These are phyloP conservation scores for Sphagnum fallax DNA, from an alignment of 228 moss, liverwort and hornwort genomes.

Conservation along the genomic window DNA sequence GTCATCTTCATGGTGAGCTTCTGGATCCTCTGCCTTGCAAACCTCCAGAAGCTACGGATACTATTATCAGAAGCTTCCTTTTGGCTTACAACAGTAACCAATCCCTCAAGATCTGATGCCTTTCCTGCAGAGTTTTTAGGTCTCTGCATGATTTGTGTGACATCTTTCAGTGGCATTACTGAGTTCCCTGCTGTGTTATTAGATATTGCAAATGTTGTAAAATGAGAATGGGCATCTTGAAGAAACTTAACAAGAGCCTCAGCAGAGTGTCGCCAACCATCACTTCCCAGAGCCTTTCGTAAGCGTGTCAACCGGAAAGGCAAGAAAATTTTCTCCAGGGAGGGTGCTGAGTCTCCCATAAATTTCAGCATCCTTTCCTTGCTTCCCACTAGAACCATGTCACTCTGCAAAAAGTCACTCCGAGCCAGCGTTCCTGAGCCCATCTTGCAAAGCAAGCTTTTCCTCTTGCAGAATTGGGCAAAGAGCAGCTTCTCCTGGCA, in stretches of 20 bases:
- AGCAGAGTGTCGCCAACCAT: constrained; percentile 14
- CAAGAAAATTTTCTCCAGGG: constrained; percentile 14
- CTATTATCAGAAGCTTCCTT: not conserved
- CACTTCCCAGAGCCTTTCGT: constrained; percentile 3
- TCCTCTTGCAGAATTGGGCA: constrained; percentile 4
- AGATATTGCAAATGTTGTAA: not conserved
- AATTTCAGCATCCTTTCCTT: constrained; percentile 1
- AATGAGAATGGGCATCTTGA: constrained; percentile 1
- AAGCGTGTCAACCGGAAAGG: constrained; percentile 13
- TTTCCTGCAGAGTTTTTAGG: too few species aligned
- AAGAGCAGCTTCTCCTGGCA: constrained; percentile 8
- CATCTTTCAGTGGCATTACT: not conserved
- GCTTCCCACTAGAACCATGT: constrained; percentile 16
- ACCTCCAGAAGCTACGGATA: not conserved
- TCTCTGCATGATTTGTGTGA: too few species aligned
- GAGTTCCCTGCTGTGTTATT: not conserved
- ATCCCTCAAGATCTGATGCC: too few species aligned
- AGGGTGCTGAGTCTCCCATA: not conserved
- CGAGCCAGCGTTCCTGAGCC: too few species aligned
- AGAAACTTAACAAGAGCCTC: constrained; percentile 6
- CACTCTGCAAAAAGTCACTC: not conserved
- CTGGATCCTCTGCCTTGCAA: not conserved
- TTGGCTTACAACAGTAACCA: too few species aligned
- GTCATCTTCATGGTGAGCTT: not conserved
- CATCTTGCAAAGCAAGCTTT: not conserved